phyloP scores from a whole-genome alignment of 176 grass and related monocot genomes.

The Alloteropsis semialata region DNA sequence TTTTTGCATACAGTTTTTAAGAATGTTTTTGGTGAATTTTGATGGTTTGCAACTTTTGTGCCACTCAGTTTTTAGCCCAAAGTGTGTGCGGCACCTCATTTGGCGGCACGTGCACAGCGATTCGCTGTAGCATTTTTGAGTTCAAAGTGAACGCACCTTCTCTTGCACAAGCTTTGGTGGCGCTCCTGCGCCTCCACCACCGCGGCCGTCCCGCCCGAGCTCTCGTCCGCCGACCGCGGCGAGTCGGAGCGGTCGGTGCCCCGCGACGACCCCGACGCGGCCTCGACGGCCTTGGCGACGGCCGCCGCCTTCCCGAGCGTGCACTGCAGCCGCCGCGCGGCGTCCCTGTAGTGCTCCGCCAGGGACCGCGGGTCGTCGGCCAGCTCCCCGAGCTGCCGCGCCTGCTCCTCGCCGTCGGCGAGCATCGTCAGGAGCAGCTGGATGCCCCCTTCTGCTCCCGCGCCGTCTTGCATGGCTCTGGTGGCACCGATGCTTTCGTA shows the following conservation, averaged over 20 bases:
- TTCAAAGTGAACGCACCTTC: conserved; percentile 46
- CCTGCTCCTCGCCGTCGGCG: conserved; percentile 57
- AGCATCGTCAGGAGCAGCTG: conserved; percentile 48
- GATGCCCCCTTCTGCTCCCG: conserved; percentile 23
- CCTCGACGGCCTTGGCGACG: conserved; percentile 48
- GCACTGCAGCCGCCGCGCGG: conserved; percentile 32
- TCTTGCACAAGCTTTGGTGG: conserved; percentile 40
- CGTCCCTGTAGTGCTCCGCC: conserved; percentile 7
- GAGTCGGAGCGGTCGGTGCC: conserved; percentile 45
- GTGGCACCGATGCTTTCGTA: too few species aligned
- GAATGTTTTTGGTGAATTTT: neutral
- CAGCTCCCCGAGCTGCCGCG: conserved; percentile 27
- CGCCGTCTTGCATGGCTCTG: conserved; percentile 28
- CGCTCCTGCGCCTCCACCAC: neutral
- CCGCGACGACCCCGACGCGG: conserved; percentile 13
- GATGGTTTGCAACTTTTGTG: neutral
- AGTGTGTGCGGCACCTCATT: neutral
- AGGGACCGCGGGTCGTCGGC: neutral
- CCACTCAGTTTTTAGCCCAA: neutral
- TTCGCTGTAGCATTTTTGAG: neutral
- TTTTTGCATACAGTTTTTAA: neutral
- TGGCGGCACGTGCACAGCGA: neutral
- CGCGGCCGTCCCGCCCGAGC: conserved; percentile 28
- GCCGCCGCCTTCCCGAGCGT: conserved; percentile 38
- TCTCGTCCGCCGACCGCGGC: conserved; percentile 55